Evolutionary conservation across 2,329 filamentous ascomycete genomes (phyloP).

Genomic region (Colletotrichum camelliae): DNA sequence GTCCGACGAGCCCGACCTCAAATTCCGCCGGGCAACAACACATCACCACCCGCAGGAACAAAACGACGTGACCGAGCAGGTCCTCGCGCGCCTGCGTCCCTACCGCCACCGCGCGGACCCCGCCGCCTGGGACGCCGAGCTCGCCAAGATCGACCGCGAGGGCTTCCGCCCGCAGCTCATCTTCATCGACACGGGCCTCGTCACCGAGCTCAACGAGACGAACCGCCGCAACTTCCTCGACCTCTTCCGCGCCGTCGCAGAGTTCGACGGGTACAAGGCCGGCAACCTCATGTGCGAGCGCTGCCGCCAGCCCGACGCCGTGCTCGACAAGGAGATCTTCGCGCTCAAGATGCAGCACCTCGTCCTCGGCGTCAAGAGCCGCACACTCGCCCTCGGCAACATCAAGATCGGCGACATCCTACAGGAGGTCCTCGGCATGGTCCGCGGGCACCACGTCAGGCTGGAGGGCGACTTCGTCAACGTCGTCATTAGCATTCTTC

Average conservation of each 20-base stretch:
- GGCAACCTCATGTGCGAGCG: constrained; percentile 96
- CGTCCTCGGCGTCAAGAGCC: constrained; percentile 86
- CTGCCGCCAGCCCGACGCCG: constrained; percentile 89
- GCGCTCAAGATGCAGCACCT: constrained; percentile 97
- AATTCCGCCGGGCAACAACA: constrained; percentile 27
- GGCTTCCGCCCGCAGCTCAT: constrained; percentile 93
- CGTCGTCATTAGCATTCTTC: constrained; percentile 91
- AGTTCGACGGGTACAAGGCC: constrained; percentile 96
- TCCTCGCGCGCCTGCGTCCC: constrained; percentile 80
- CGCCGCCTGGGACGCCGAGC: constrained; percentile 74
- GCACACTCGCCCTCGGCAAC: constrained; percentile 89
- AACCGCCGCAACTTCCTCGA: constrained; percentile 94
- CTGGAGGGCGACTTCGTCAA: constrained; percentile 98
- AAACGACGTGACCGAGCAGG: constrained; percentile 84
- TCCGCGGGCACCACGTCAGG: constrained; percentile 88
- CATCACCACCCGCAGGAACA: constrained; percentile 47
- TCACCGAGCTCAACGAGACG: constrained; percentile 86
- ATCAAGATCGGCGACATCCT: constrained; percentile 97
- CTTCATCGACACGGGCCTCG: constrained; percentile 95
- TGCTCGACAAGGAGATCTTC: constrained; percentile 89
- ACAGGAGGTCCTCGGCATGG: constrained; percentile 89
- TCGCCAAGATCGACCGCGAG: constrained; percentile 80
- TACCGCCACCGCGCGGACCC: constrained; percentile 67
- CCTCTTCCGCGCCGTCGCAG: constrained; percentile 92
- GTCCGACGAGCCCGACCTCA: constrained; percentile 72